Evolutionary conservation across 148 eudicot genomes (phyloP), one percentile per base, ranked within the genome.

Genomic region (Camellia japonica): DNA sequence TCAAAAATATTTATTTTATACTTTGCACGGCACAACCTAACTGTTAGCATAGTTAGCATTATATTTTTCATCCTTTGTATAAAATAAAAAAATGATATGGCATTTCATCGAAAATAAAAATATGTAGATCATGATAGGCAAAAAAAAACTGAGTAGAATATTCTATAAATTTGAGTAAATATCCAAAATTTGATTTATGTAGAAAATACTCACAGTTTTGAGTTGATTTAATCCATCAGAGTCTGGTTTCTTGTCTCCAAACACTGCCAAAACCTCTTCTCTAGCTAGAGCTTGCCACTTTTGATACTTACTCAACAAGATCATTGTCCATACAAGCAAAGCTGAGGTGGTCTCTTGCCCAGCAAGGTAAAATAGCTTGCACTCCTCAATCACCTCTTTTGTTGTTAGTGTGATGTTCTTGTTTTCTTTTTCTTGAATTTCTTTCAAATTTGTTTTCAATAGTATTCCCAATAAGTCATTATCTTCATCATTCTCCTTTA

Each of bases 201-300:
- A n/a, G 5, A 4, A 3, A 64, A 2, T 68, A 68, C 71, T 68
- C 1, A 68, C 71, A 41, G 41, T 68, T 68, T 44, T 70, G 19
- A 70, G 73, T 2, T 14, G 51, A 16, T 14, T 46, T 13, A 44
- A 6, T 8, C 54, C 73, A 43, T 70, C 55, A 41, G 13, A 44
- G 51, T 70, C 20, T 5, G 73, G 73, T 46, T 42, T 18, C 1
- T 46, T 14, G 9, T 70, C 20, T 1, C 73, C 54, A 43, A 70
- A 70, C 2, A 70, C 54, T 12, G 1, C 20, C 18, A 44, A 44
- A 42, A 70, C 73, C 54, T 70, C 73, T 43, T 70, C 54, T 70
- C 73, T 70, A 11, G 73, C 73, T 43, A 2, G 19, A 13, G 55
- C 73, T n/a, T 70, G 73, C 73, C 73, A 70, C 5, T 70, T 46